A percentile compares a stretch with the other conserved stretches of the same genome.
Conservation (phyloP, 2,329 filamentous ascomycete species). For the Lecanosticta acicola region DNA sequence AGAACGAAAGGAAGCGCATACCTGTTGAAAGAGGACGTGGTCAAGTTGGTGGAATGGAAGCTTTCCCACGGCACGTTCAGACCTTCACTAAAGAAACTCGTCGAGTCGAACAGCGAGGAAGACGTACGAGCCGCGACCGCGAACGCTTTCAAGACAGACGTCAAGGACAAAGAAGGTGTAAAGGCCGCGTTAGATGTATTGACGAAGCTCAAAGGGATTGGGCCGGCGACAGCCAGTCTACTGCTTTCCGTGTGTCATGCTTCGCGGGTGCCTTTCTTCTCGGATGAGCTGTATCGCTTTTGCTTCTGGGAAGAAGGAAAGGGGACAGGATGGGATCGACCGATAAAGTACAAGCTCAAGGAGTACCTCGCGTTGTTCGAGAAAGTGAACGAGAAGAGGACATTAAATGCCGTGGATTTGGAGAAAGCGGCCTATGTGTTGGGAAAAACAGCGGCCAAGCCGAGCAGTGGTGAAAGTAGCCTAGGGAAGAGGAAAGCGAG, state of each 20-base stretch:
- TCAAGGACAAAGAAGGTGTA: conserved; percentile 4
- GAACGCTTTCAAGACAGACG: conserved; percentile 43
- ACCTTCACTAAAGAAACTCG: conserved; percentile 41
- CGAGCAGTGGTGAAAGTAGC: background rate
- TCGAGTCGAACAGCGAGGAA: conserved; percentile 54
- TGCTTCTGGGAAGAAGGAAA: conserved; percentile 48
- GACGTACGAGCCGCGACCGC: conserved; percentile 46
- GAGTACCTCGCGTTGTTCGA: conserved; percentile 59
- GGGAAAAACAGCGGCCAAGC: conserved; percentile 6
- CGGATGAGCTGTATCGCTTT: conserved; percentile 74
- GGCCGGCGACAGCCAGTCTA: conserved; percentile 72
- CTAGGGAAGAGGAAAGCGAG: background rate
- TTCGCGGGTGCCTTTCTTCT: conserved; percentile 63
- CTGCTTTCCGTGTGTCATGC: conserved; percentile 62
- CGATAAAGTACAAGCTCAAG: conserved; percentile 63
- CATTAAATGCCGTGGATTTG: conserved; percentile 12
- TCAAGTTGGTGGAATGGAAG: conserved; percentile 64
- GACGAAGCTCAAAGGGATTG: conserved; percentile 63
- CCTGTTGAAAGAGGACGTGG: conserved; percentile 55
- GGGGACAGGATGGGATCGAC: conserved; percentile 39
- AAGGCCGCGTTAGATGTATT: conserved; percentile 50
- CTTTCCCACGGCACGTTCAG: conserved; percentile 54
- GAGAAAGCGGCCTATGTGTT: conserved; percentile 20
- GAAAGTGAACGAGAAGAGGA: conserved; percentile 37
- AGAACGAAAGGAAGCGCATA: conserved; percentile 29